Evolutionary conservation across 129 eudicot species (phyloP).

Genomic region (Tagetes patula): DNA sequence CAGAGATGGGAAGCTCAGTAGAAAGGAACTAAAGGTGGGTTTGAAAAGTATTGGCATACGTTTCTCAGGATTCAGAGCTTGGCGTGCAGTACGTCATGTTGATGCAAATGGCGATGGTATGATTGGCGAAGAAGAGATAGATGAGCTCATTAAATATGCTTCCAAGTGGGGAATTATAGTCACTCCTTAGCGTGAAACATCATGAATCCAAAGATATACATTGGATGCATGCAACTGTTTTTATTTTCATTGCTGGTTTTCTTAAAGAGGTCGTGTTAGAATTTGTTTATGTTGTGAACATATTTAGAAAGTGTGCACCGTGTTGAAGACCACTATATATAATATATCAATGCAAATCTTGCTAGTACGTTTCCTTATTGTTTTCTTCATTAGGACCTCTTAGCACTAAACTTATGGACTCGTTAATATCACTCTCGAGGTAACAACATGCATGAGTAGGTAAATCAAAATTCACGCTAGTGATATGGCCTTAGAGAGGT

Average conservation of each 20-base stretch:
- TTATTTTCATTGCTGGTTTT: slow-evolving; percentile 17
- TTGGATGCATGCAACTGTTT: neutral
- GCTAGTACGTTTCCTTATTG: neutral
- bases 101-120: slow-evolving; percentile 48
- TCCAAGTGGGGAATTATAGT: slow-evolving; percentile 31
- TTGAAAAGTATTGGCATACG: slow-evolving; percentile 34
- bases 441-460: too few species aligned
- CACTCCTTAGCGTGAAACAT: neutral
- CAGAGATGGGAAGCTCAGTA: slow-evolving; percentile 41
- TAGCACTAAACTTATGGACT: too few species aligned
- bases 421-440: too few species aligned
- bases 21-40: slow-evolving; percentile 42
- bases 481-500: too few species aligned
- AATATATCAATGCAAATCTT: neutral
- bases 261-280: slow-evolving; percentile 17
- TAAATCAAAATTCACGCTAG: too few species aligned
- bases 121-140: slow-evolving; percentile 43
- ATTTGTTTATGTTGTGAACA: neutral
- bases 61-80: slow-evolving; percentile 30
- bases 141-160: slow-evolving; percentile 34
- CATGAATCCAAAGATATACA: neutral
- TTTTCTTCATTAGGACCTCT: too few species aligned
- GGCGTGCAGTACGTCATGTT: slow-evolving; percentile 31
- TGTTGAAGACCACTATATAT: slow-evolving; percentile 10
- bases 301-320: slow-evolving; percentile 13